Base-by-base conservation (phyloP, 805 yeast genomes). In the Candida mattraensis region DNA sequence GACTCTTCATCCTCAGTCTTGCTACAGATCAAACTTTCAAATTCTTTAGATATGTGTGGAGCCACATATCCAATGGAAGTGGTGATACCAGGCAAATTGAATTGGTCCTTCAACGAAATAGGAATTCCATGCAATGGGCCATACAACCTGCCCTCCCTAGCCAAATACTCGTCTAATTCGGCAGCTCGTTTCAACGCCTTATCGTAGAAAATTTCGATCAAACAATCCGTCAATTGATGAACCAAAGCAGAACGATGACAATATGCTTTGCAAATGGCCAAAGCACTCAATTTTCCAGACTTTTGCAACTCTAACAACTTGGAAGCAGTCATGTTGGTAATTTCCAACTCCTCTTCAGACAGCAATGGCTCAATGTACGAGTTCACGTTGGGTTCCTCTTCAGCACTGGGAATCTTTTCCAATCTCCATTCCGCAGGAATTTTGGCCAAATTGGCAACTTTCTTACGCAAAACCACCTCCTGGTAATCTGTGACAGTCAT, bases 91-190 rank as follows among this genome's bases (percentile, higher is more conserved):
- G 55, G 60, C 41, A 61, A 54, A 38, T 61, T 54, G 46, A 66
- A 55, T 45, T 69, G 74, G 47, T 71, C 75, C 45, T 71, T 70
- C 26, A 70, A 51, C 0, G 74, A 69, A 13, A 70, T 50, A 1
- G 76, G 76, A 33, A 69, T 50, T 4, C 74, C 75, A 42, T 67
- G 75, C 32, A 68, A 56, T 11, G 67, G 70, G 19, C 74, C 75
- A 13, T 61, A 47, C 1, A 66, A 44, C 33, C 58, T 51, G 1
- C 69, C 69, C 11, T 60, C 51, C n/a, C 28, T 24, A 16, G 53
- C 39, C 28, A 51, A 65, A 44, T 61, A 56, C 2, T 57, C 58
- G 34, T 69, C 76, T 40, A 70, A 50, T 33, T 58, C 56, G 27
- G 58, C 36, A 1, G 76, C 76, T 30, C 63, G 57, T 28, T 50